Percentiles rank a stretch among this genome's conserved stretches.
Evolutionary conservation across 1,284 basidiomycete species (phyloP).

Genomic region (Kwoniella shivajii): DNA sequence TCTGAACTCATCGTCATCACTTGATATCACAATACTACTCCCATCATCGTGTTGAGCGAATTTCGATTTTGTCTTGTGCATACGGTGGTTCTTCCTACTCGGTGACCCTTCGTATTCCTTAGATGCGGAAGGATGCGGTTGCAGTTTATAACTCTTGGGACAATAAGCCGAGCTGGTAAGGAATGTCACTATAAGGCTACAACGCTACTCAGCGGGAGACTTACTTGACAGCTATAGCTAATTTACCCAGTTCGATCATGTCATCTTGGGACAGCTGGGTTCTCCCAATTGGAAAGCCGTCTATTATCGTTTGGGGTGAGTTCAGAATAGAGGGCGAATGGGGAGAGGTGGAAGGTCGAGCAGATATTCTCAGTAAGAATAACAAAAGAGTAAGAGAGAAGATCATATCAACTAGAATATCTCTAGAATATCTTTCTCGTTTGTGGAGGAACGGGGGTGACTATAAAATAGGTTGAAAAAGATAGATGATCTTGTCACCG

Average conservation of each 20-base stretch:
- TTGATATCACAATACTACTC: conserved; percentile 19
- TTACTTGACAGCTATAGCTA: conserved; percentile 35
- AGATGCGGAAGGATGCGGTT: conserved; percentile 17
- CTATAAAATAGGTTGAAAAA: no score
- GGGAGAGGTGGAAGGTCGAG: conserved; percentile 3
- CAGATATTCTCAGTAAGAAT: conserved; percentile 4
- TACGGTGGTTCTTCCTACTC: no score
- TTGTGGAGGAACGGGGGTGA: no score
- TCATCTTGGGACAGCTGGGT: conserved; percentile 25
- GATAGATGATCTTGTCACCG: no score
- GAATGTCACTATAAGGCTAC: neutral
- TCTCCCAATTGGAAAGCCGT: conserved; percentile 19
- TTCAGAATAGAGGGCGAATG: conserved; percentile 26
- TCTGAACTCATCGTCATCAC: conserved; percentile 17
- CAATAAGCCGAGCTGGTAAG: conserved; percentile 24
- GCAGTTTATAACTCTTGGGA: conserved; percentile 17
- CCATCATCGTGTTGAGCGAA: neutral
- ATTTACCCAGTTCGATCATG: conserved; percentile 28
- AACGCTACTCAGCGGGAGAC: neutral
- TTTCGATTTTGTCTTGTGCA: no score
- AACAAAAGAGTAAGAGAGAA: conserved; percentile 7
- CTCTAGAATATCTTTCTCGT: no score
- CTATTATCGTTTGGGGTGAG: neutral
- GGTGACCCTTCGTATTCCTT: no score
- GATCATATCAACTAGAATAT: no score